Conservation (phyloP, 208 protist species). For the Histomonas meleagridis region DNA sequence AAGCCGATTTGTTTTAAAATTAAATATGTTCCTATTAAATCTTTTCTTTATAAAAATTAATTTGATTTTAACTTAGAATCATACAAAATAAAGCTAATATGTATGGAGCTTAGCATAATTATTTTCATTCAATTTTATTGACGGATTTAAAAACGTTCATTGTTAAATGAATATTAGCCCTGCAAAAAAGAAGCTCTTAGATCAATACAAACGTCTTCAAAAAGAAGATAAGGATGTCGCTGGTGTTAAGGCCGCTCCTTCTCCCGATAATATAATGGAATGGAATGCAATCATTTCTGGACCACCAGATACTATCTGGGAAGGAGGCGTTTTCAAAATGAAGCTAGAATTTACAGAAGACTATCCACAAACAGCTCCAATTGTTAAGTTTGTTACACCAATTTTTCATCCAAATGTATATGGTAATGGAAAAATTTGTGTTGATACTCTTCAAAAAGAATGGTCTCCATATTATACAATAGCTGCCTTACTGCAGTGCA, state of each 20-base stretch:
- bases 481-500: neutral
- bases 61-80: too few species aligned
- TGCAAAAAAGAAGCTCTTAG: neutral
- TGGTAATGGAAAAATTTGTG: neutral
- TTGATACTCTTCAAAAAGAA: constrained; percentile 12
- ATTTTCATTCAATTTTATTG: too few species aligned
- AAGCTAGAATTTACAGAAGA: constrained; percentile 50
- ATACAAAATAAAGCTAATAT: too few species aligned
- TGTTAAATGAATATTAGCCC: too few species aligned
- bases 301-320: constrained; percentile 49
- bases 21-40: too few species aligned
- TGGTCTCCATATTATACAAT: neutral
- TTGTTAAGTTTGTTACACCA: constrained; percentile 37
- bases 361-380: constrained; percentile 59
- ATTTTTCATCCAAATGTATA: constrained; percentile 35
- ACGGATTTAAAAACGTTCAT: too few species aligned
- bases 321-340: constrained; percentile 53
- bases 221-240: neutral
- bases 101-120: too few species aligned
- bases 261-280: neutral
- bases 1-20: too few species aligned
- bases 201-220: neutral
- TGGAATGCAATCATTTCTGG: constrained; percentile 43
- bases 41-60: too few species aligned
- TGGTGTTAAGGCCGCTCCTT: neutral